Conservation (phyloP, 2,329 filamentous ascomycete genomes). For the Bipolaris bicolor region DNA sequence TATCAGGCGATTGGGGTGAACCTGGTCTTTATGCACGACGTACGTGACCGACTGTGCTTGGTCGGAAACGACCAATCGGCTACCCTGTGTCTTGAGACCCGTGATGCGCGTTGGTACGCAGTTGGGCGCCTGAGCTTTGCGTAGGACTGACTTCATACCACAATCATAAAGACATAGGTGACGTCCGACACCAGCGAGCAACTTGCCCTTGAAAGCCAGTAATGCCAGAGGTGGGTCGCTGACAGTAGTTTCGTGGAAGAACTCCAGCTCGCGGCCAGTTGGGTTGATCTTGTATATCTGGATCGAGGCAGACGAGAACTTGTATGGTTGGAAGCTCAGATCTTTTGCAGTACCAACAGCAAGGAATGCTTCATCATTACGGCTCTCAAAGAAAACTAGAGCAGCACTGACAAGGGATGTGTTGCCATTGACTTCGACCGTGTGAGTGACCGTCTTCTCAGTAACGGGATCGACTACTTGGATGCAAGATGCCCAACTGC, state of each 20-base stretch:
- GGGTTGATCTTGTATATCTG: slow-evolving; percentile 91
- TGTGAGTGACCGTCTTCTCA: slow-evolving; percentile 73
- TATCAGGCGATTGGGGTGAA: slow-evolving; percentile 84
- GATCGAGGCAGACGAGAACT: slow-evolving; percentile 78
- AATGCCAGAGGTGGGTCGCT: slow-evolving; percentile 90
- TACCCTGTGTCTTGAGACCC: slow-evolving; percentile 86
- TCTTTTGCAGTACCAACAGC: slow-evolving; percentile 94
- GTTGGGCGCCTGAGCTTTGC: slow-evolving; percentile 80
- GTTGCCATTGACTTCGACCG: slow-evolving; percentile 83
- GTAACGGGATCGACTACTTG: slow-evolving; percentile 84
- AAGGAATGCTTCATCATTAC: slow-evolving; percentile 86
- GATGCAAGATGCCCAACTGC: slow-evolving; percentile 95
- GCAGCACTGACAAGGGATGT: slow-evolving; percentile 89
- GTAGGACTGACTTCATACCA: slow-evolving; percentile 87
- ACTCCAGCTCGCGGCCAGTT: slow-evolving; percentile 85
- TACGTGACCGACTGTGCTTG: slow-evolving; percentile 91
- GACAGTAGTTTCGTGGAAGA: slow-evolving; percentile 95
- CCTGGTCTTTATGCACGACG: slow-evolving; percentile 82
- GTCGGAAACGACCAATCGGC: slow-evolving; percentile 88
- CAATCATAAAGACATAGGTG: slow-evolving; percentile 88
- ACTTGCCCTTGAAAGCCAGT: slow-evolving; percentile 86
- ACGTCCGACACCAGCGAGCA: slow-evolving; percentile 84
- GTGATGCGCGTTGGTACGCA: slow-evolving; percentile 84
- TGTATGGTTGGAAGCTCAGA: slow-evolving; percentile 75
- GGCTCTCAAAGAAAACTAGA: slow-evolving; percentile 80